These are phyloP conservation scores for Trichomonas vaginalis DNA, from an alignment of 208 protist species.

Conservation along the genomic window DNA sequence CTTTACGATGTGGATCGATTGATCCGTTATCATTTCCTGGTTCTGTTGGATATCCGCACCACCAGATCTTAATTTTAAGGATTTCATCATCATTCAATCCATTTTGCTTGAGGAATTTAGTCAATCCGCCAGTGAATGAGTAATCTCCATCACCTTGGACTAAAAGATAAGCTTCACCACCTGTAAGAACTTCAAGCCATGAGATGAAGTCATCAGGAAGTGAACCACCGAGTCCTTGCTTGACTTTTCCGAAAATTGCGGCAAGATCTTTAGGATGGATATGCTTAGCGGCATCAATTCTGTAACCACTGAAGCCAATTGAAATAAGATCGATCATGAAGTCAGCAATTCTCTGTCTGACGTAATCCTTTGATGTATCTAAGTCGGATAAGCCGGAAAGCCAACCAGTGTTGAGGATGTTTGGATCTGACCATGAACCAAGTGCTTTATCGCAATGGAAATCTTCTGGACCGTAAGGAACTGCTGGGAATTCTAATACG, in stretches of 20 bases:
- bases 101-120: slow-evolving; percentile 3
- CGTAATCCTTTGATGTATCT: slow-evolving; percentile 46
- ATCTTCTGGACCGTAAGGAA: slow-evolving; percentile 41
- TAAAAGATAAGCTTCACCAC: slow-evolving; percentile 41
- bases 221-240: slow-evolving; percentile 38
- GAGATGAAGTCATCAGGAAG: slow-evolving; percentile 45
- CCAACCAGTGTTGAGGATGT: slow-evolving; percentile 49
- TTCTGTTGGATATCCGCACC: slow-evolving; percentile 41
- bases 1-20: slow-evolving; percentile 18
- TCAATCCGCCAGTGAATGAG: slow-evolving; percentile 34
- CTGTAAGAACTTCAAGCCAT: slow-evolving; percentile 45
- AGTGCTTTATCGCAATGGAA: slow-evolving; percentile 52
- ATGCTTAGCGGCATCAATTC: slow-evolving; percentile 50
- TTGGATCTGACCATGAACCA: slow-evolving; percentile 48
- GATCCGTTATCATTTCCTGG: not conserved
- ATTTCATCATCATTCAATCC: slow-evolving; percentile 41
- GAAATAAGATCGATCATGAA: slow-evolving; percentile 40
- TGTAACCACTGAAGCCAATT: slow-evolving; percentile 37
- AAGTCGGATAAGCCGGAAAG: slow-evolving; percentile 43
- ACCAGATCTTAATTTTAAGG: slow-evolving; percentile 52
- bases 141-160: slow-evolving; percentile 37
- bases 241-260: slow-evolving; percentile 44
- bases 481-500: slow-evolving; percentile 42
- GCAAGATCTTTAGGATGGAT: slow-evolving; percentile 43
- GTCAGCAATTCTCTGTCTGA: slow-evolving; percentile 46